Evolutionary conservation across 2,329 filamentous ascomycete species (phyloP).

Genomic region (Scopulariopsis brevicaulis): DNA sequence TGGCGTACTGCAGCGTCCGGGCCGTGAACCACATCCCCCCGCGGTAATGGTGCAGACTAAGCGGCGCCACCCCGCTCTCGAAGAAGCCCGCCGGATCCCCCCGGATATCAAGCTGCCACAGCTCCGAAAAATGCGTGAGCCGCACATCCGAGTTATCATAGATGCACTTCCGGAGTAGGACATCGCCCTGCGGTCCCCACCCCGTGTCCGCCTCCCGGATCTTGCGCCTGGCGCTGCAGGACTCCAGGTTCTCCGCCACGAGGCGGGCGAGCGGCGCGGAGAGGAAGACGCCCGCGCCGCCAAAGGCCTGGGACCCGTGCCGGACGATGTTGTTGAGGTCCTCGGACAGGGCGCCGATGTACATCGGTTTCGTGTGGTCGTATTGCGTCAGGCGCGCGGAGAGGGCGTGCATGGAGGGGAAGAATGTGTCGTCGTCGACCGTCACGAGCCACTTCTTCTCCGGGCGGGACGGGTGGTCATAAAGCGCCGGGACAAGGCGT

Average conservation of each 20-base stretch:
- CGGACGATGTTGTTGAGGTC: slow-evolving; percentile 35
- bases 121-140: slow-evolving; percentile 39
- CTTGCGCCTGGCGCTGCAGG: slow-evolving; percentile 36
- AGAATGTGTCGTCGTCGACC: slow-evolving; percentile 54
- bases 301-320: slow-evolving; percentile 49
- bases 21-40: slow-evolving; percentile 47
- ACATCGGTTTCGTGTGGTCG: slow-evolving; percentile 35
- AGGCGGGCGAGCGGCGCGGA: slow-evolving; percentile 37
- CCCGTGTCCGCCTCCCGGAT: slow-evolving; percentile 42
- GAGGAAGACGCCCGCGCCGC: slow-evolving; percentile 48
- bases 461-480: slow-evolving; percentile 43
- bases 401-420: slow-evolving; percentile 41
- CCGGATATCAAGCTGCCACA: slow-evolving; percentile 45
- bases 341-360: slow-evolving; percentile 47
- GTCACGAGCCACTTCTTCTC: slow-evolving; percentile 36
- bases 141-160: slow-evolving; percentile 39
- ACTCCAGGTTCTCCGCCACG: slow-evolving; percentile 30
- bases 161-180: slow-evolving; percentile 44
- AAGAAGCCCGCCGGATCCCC: slow-evolving; percentile 47
- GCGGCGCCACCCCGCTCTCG: slow-evolving; percentile 39
- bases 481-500: slow-evolving; percentile 34
- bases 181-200: slow-evolving; percentile 45
- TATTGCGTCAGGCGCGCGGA: slow-evolving; percentile 31
- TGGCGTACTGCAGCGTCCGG: slow-evolving; percentile 35
- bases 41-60: slow-evolving; percentile 51